phyloP scores from a whole-genome alignment of 2,329 filamentous ascomycete genomes.

The Cercospora sojina region DNA sequence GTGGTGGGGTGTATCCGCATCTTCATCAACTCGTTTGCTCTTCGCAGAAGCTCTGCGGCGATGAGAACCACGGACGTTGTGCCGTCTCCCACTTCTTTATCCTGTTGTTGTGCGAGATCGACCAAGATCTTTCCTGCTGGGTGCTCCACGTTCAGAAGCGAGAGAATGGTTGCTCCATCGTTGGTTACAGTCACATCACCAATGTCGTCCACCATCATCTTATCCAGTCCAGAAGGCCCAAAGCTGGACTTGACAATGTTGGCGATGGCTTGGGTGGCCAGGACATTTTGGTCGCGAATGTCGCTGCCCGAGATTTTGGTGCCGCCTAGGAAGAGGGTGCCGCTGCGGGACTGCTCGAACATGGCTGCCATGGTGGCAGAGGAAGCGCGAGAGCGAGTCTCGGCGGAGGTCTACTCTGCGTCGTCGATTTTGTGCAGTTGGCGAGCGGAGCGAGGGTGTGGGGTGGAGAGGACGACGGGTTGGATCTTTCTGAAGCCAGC shows the following conservation, averaged over 20 bases:
- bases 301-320: constrained; percentile 96
- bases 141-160: constrained; percentile 93
- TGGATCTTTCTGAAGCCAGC: neutral
- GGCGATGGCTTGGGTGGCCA: constrained; percentile 92
- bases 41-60: constrained; percentile 86
- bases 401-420: neutral
- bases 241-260: constrained; percentile 99
- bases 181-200: constrained; percentile 99
- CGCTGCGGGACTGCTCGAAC: constrained; percentile 92
- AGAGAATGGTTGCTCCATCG: constrained; percentile 95
- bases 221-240: constrained; percentile 92
- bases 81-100: constrained; percentile 97
- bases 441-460: neutral
- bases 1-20: constrained; percentile 99
- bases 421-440: neutral
- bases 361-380: constrained; percentile 74
- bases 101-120: constrained; percentile 95
- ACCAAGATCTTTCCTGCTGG: constrained; percentile 98
- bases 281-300: constrained; percentile 96
- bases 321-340: constrained; percentile 94
- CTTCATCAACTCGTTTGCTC: constrained; percentile 98
- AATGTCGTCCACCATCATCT: constrained; percentile 99
- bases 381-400: neutral
- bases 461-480: neutral
- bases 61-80: constrained; percentile 98